Evolutionary conservation across 495 filamentous ascomycete species (phyloP).

Genomic region (Tuber aestivum): DNA sequence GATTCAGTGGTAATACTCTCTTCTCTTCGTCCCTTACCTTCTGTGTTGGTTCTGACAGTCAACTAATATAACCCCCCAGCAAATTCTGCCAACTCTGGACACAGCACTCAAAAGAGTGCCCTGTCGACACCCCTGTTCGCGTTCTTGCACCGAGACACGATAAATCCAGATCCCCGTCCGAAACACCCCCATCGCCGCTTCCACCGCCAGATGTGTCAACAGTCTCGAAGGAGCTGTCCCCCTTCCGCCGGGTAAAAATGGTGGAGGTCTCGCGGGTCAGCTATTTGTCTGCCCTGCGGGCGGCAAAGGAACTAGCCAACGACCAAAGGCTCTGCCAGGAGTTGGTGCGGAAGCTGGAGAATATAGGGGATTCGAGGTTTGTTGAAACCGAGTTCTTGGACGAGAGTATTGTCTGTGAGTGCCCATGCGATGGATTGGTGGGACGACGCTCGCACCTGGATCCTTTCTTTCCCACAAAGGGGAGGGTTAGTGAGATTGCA

Average conservation of each 20-base stretch:
- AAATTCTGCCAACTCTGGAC: background rate
- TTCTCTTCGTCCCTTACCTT: background rate
- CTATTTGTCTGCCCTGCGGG: background rate
- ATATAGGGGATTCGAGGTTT: background rate
- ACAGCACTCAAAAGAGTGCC: background rate
- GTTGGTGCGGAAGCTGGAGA: background rate
- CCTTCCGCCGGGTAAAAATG: background rate
- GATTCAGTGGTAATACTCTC: background rate
- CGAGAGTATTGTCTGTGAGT: background rate
- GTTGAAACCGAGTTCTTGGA: background rate
- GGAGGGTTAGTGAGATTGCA: slow-evolving; percentile 2
- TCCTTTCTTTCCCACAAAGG: background rate
- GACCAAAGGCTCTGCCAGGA: background rate
- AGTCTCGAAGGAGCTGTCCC: background rate
- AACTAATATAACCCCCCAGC: background rate
- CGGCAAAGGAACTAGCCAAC: background rate
- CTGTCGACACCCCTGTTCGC: background rate
- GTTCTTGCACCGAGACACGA: background rate
- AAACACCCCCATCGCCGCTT: background rate
- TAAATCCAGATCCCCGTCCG: background rate
- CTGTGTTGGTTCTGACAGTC: background rate
- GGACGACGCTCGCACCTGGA: background rate
- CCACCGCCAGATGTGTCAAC: background rate
- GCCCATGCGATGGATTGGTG: background rate
- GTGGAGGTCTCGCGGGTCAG: background rate